phyloP scores from a whole-genome alignment of 2,329 filamentous ascomycete species.

The Pyrenophora seminiperda region DNA sequence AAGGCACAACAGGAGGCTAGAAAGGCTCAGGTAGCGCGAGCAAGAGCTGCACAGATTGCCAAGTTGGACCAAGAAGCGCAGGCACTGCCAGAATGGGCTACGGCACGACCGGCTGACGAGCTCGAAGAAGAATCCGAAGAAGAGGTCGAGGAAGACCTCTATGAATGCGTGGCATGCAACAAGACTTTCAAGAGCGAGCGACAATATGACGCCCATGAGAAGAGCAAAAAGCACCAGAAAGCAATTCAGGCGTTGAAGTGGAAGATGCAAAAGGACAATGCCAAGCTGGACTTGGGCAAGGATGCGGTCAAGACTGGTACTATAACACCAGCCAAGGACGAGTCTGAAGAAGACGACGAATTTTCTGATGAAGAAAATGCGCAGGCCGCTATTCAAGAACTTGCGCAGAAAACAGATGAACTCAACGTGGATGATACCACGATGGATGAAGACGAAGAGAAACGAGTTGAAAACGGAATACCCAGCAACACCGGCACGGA shows the following conservation, averaged over 20 bases:
- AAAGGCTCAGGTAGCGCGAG: constrained; percentile 81
- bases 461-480: not conserved
- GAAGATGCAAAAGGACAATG: constrained; percentile 83
- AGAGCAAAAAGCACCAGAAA: constrained; percentile 95
- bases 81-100: constrained; percentile 76
- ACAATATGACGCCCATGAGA: constrained; percentile 89
- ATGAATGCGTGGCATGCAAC: constrained; percentile 67
- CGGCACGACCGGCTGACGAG: constrained; percentile 61
- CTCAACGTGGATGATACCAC: constrained; percentile 19
- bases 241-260: constrained; percentile 77
- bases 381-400: constrained; percentile 38
- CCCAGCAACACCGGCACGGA: not conserved
- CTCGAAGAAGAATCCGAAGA: constrained; percentile 61
- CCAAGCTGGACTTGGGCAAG: constrained; percentile 58
- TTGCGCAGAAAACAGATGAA: constrained; percentile 20
- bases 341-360: constrained; percentile 23
- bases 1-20: constrained; percentile 76
- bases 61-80: constrained; percentile 69
- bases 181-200: constrained; percentile 86
- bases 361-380: constrained; percentile 43
- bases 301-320: constrained; percentile 43
- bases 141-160: constrained; percentile 57
- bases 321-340: constrained; percentile 40
- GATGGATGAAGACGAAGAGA: constrained; percentile 21
- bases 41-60: constrained; percentile 79